Evolutionary conservation across 2,329 filamentous ascomycete genomes (phyloP).

Genomic region (Sordariomycetes sp.): DNA sequence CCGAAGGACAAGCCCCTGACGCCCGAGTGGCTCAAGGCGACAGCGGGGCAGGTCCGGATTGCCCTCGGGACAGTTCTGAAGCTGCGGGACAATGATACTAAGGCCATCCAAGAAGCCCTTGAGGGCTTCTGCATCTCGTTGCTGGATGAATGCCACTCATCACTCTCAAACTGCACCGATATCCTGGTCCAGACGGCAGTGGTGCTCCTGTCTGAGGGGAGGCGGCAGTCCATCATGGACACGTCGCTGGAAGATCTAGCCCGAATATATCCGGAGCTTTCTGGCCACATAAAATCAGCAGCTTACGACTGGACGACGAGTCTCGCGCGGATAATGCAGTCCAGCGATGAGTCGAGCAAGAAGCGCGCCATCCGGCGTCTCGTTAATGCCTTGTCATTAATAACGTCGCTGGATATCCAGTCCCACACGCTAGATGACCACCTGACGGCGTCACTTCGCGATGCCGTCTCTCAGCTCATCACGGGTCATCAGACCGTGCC

Average conservation of each 20-base stretch:
- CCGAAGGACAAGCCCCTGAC: constrained; percentile 26
- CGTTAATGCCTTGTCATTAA: constrained; percentile 55
- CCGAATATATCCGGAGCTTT: constrained; percentile 45
- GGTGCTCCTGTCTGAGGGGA: constrained; percentile 35
- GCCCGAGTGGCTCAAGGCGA: constrained; percentile 63
- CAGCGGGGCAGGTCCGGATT: constrained; percentile 67
- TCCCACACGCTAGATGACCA: constrained; percentile 54
- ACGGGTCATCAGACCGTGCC: constrained; percentile 3
- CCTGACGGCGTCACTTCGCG: constrained; percentile 55
- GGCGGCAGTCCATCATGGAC: constrained; percentile 20
- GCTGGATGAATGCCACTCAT: constrained; percentile 64
- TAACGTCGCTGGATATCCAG: constrained; percentile 49
- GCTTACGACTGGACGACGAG: constrained; percentile 73
- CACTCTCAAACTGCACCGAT: constrained; percentile 53
- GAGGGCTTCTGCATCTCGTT: constrained; percentile 59
- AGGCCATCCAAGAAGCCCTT: constrained; percentile 55
- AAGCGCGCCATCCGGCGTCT: constrained; percentile 61
- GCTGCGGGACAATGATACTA: constrained; percentile 55
- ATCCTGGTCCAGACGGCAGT: constrained; percentile 76
- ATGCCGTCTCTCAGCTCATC: constrained; percentile 43
- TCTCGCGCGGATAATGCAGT: constrained; percentile 71
- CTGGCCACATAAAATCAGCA: constrained; percentile 52
- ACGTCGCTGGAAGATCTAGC: constrained; percentile 49
- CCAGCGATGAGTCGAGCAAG: constrained; percentile 68
- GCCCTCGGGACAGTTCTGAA: constrained; percentile 68